phyloP scores from a whole-genome alignment of 176 grass and related monocot genomes.

The Neostapfia colusana region DNA sequence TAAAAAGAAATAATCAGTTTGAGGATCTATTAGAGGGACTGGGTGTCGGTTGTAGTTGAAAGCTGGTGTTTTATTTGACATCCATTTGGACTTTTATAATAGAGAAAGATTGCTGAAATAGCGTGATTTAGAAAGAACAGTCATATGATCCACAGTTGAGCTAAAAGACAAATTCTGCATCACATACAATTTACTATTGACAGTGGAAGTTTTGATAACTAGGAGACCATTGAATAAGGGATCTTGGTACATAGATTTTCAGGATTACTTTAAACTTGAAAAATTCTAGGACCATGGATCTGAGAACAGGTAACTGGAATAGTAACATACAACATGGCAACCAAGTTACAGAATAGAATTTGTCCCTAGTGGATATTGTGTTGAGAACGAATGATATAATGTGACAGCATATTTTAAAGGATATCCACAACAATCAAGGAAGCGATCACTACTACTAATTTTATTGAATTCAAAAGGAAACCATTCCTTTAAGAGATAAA shows the following conservation, averaged over 20 bases:
- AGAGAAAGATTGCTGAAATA: conserved; percentile 23
- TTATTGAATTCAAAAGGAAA: conserved; percentile 24
- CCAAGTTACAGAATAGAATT: neutral
- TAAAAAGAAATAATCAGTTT: conserved; percentile 11
- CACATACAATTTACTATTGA: neutral
- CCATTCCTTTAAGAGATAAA: conserved; percentile 12
- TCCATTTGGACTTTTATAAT: neutral
- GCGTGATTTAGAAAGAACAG: neutral
- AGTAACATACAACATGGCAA: neutral
- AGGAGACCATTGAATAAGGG: neutral
- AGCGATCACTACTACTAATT: neutral
- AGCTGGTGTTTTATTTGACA: neutral
- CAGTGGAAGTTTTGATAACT: neutral
- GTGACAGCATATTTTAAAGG: neutral
- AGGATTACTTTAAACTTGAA: neutral
- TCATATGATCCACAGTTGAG: neutral
- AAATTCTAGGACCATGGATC: neutral
- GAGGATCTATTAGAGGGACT: neutral
- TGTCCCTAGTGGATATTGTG: neutral
- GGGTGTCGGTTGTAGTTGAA: neutral
- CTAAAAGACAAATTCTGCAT: neutral
- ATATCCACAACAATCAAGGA: too few relatives aligned
- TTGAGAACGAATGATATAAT: neutral
- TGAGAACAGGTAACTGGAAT: neutral
- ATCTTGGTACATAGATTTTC: neutral